Base-by-base conservation (phyloP, 257 asterid genomes). In the Solanum paucissectum region DNA sequence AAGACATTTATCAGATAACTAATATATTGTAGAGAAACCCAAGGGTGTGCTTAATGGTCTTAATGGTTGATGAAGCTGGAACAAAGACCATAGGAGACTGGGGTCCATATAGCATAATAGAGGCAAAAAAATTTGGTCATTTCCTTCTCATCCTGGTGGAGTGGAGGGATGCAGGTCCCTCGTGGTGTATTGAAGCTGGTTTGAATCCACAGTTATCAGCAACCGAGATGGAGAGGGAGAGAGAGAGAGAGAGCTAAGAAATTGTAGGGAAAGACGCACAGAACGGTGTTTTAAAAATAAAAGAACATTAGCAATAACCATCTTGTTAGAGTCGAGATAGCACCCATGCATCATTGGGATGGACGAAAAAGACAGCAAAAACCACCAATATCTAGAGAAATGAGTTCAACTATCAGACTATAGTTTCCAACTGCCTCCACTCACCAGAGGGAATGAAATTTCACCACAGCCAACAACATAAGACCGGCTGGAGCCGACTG, bases 401-500 rank as follows among this genome's bases (percentile, higher is more conserved):
- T 42, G 64, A 27, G 85, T 46, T 46, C 25, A 71, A 86, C 60
- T 60, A 64, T 12, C 40, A 36, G 29, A 64, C 9, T 42, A 84
- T 18, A n/a, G 32, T 81, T 87, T 42, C 79, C 46, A 86, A 34
- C 29, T 77, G 58, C 87, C 86, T 85, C 84, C 83, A 88, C 98
- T 88, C 91, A 97, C 99, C 97, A 95, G 44, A 0, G 99, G 99
- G 87, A 95, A 95, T 49, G 98, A 97, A 76, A 97, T 89, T 93
- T 95, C 99, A 92, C 98, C 98, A 89, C 98, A 92, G 84, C 96
- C 98, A 74, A 95, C 96, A 55, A 88, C 93, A 91, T 92, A 97
- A 20, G 98, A 95, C 32, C 98, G 96, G 55, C 99, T 98, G 38
- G 99, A 95, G 87, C 98, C 99, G 89, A 97, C 98, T 9, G 95